Percentiles rank a stretch among this genome's conserved stretches.
Conservation (phyloP, 139 green algal genomes). For the Astrephomene gubernaculifera region DNA sequence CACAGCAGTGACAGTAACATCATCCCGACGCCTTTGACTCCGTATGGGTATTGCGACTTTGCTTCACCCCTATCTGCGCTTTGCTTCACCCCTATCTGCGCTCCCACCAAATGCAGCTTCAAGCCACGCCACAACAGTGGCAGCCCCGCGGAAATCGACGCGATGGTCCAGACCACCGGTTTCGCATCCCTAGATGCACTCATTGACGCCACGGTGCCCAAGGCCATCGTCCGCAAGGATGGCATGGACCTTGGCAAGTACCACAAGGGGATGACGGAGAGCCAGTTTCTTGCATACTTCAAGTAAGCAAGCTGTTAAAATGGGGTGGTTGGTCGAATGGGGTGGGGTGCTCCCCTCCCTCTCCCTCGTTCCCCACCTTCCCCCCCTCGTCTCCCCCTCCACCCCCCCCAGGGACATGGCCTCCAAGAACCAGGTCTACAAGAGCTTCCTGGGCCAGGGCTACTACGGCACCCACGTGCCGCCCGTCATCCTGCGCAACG, state of each 20-base stretch:
- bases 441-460: slow-evolving; percentile 97
- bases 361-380: not conserved
- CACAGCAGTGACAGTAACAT: too few relatives aligned
- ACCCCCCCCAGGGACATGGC: slow-evolving; percentile 90
- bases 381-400: not conserved
- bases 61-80: too few relatives aligned
- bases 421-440: slow-evolving; percentile 96
- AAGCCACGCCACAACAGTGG: slow-evolving; percentile 96
- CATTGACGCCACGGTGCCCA: slow-evolving; percentile 95
- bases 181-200: slow-evolving; percentile 91
- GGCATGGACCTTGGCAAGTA: slow-evolving; percentile 91
- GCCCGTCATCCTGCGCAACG: slow-evolving; percentile 96
- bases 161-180: slow-evolving; percentile 88
- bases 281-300: slow-evolving; percentile 90
- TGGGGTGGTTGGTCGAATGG: not conserved
- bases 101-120: slow-evolving; percentile 82
- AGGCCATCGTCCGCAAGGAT: slow-evolving; percentile 83
- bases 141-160: slow-evolving; percentile 76
- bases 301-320: slow-evolving; percentile 68
- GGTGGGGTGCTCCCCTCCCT: not conserved
- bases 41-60: too few relatives aligned
- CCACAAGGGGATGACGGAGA: slow-evolving; percentile 89
- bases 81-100: too few relatives aligned
- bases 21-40: too few relatives aligned
- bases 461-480: slow-evolving; percentile 97